A percentile compares a stretch with the other conserved stretches of the same genome.
These are phyloP conservation scores for Populus tomentosa DNA, from an alignment of 441 rosid genomes.

Conservation along the genomic window DNA sequence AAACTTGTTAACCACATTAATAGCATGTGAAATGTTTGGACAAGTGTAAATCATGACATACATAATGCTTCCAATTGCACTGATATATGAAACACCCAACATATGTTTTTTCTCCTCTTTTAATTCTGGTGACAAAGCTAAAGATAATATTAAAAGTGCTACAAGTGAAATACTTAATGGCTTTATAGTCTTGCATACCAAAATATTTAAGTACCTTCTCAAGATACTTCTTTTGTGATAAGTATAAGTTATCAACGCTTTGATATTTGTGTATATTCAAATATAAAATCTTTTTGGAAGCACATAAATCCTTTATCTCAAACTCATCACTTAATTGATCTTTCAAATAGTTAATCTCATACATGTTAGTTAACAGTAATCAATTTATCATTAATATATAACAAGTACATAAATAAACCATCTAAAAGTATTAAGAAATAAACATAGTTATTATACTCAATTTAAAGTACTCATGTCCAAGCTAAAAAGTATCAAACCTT, in stretches of 20 bases:
- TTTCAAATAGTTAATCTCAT: too few relatives aligned
- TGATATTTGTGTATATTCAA: not conserved
- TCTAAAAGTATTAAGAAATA: not conserved
- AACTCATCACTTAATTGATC: too few relatives aligned
- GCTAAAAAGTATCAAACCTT: not conserved
- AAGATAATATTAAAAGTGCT: not conserved
- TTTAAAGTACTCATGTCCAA: not conserved
- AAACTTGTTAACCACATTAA: too few relatives aligned
- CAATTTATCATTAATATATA: too few relatives aligned
- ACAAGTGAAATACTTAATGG: not conserved
- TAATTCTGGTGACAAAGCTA: not conserved
- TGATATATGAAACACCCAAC: not conserved
- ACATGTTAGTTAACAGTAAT: too few relatives aligned
- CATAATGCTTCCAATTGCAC: too few relatives aligned
- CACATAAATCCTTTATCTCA: not conserved
- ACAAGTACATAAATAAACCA: too few relatives aligned
- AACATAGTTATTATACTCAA: not conserved
- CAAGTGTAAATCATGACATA: too few relatives aligned
- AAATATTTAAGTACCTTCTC: not conserved
- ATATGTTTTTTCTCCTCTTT: not conserved
- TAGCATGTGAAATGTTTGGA: too few relatives aligned
- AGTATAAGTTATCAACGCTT: not conserved
- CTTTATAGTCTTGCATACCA: not conserved
- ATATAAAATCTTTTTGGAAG: not conserved
- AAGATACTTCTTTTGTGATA: not conserved